Conservation (phyloP, 2,329 filamentous ascomycete genomes). For the Hypomyces perniciosus region DNA sequence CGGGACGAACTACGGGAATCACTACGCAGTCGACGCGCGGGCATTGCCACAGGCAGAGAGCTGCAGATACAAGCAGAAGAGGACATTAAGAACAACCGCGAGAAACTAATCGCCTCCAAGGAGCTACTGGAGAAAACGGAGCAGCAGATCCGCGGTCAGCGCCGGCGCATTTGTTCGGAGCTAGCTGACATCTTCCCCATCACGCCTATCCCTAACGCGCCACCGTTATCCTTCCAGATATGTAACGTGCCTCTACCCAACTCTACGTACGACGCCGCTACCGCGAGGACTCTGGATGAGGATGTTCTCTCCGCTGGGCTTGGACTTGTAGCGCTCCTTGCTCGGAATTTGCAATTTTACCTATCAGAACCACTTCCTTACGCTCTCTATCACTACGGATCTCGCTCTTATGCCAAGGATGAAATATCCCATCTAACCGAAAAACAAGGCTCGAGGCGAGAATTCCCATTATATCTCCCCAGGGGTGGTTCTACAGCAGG, state of each 20-base stretch:
- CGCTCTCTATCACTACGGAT: conserved; percentile 65
- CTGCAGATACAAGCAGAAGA: conserved; percentile 52
- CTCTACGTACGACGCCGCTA: conserved; percentile 58
- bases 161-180: conserved; percentile 81
- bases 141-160: conserved; percentile 73
- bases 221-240: conserved; percentile 76
- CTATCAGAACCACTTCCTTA: conserved; percentile 75
- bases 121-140: conserved; percentile 50
- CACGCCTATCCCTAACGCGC: conserved; percentile 48
- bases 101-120: conserved; percentile 52
- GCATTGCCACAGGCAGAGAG: conserved; percentile 59
- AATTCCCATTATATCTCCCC: conserved; percentile 72
- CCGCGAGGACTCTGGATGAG: conserved; percentile 47
- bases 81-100: conserved; percentile 56
- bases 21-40: conserved; percentile 56
- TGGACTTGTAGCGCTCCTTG: conserved; percentile 70
- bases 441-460: conserved; percentile 48
- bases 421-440: conserved; percentile 56
- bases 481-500: conserved; percentile 57
- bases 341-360: conserved; percentile 75
- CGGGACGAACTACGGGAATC: conserved; percentile 63
- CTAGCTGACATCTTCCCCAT: conserved; percentile 76
- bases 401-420: conserved; percentile 69
- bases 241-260: conserved; percentile 74
- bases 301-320: conserved; percentile 74